phyloP scores from a whole-genome alignment of 805 yeast genomes.

The Saccharomycopsis amapae region DNA sequence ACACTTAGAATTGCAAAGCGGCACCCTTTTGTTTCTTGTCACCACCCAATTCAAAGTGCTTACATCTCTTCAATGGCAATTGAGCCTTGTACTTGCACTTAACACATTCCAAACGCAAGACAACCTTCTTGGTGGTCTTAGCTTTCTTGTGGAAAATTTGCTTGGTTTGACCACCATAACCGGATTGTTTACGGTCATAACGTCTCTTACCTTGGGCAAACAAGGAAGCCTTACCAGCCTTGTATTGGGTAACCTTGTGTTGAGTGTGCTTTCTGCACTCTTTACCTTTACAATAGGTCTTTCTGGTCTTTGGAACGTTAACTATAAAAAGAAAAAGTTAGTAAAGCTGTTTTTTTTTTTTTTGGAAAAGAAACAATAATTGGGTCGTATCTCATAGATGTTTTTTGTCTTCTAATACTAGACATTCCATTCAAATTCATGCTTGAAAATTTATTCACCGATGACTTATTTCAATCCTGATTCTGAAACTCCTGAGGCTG shows the following conservation, averaged over 20 bases:
- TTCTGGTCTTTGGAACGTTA: constrained; percentile 99
- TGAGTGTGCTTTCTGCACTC: constrained; percentile 99
- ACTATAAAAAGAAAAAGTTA: too few relatives aligned
- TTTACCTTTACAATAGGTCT: constrained; percentile 99
- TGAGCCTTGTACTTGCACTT: constrained; percentile 98
- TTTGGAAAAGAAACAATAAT: too few relatives aligned
- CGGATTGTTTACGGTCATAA: constrained; percentile 99
- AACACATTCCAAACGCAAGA: constrained; percentile 98
- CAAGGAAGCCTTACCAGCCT: constrained; percentile 99
- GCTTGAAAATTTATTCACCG: too few relatives aligned
- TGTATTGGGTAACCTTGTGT: constrained; percentile 99
- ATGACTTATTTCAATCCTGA: too few relatives aligned
- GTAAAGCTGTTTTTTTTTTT: too few relatives aligned
- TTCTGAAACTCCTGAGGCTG: too few relatives aligned
- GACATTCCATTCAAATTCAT: too few relatives aligned
- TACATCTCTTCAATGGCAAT: constrained; percentile 97
- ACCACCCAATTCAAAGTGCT: constrained; percentile 99
- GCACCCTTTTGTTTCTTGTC: constrained; percentile 99
- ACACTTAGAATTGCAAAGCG: constrained; percentile 93
- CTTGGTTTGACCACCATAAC: constrained; percentile 99
- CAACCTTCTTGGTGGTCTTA: constrained; percentile 99
- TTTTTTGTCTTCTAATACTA: too few relatives aligned
- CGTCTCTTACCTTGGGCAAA: constrained; percentile 99
- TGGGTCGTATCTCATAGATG: too few relatives aligned
- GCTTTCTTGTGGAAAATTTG: constrained; percentile 99